phyloP scores from a whole-genome alignment of 371 early-diverging fungal genomes.

The Mortierella sp. region DNA sequence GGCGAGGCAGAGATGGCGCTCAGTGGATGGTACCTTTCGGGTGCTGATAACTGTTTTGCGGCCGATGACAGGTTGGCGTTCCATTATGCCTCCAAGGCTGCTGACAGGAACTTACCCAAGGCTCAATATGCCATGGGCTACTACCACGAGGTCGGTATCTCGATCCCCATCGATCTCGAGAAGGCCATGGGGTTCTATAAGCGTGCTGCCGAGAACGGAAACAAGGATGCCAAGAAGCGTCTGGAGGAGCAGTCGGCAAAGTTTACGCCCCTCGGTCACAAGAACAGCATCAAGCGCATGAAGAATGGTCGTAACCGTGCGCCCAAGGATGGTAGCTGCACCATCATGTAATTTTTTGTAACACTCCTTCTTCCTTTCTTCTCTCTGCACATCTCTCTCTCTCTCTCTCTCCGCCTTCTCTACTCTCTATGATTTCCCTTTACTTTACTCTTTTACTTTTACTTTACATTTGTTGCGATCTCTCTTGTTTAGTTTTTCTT shows the following conservation, averaged over 20 bases:
- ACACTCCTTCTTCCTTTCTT: not conserved
- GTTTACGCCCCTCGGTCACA: constrained; percentile 22
- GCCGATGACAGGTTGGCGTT: constrained; percentile 92
- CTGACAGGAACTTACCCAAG: constrained; percentile 84
- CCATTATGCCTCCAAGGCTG: constrained; percentile 89
- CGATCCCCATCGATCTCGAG: constrained; percentile 73
- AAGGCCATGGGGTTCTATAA: constrained; percentile 87
- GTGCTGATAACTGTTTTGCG: constrained; percentile 78
- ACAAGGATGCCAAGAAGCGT: constrained; percentile 68
- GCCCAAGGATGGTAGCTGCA: constrained; percentile 37
- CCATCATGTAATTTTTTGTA: constrained; percentile 37
- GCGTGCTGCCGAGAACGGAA: constrained; percentile 68
- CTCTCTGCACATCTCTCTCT: no score
- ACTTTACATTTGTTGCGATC: no score
- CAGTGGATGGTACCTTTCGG: constrained; percentile 97
- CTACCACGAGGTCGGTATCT: constrained; percentile 92
- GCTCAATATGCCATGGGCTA: constrained; percentile 97
- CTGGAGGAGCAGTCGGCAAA: constrained; percentile 32
- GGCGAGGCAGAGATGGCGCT: constrained; percentile 93
- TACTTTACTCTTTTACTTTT: no score
- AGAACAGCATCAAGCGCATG: constrained; percentile 30
- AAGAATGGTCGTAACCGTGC: constrained; percentile 28
- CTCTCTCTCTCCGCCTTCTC: not conserved
- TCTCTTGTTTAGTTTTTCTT: not conserved
- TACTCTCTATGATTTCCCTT: no score